phyloP scores from a whole-genome alignment of 1,139 yeast genomes.

The Suhomyces wounanorum region DNA sequence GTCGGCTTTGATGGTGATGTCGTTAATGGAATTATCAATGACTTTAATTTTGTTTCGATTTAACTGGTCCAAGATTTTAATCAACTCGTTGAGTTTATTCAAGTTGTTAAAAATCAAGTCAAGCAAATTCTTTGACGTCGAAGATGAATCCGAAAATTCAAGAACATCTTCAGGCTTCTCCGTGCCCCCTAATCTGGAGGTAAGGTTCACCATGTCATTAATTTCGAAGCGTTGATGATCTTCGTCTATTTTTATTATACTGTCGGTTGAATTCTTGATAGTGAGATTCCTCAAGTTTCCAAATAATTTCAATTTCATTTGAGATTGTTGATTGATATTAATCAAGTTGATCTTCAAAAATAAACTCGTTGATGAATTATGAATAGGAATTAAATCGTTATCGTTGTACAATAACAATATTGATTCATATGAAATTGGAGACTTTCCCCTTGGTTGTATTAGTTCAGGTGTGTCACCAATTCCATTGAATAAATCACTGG shows the following conservation, averaged over 20 bases:
- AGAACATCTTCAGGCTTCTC: constrained; percentile 5
- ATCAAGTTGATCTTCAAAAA: constrained; percentile 34
- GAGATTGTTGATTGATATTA: constrained; percentile 24
- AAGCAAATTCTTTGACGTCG: constrained; percentile 20
- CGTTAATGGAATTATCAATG: constrained; percentile 30
- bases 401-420: constrained; percentile 37
- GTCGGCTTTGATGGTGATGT: constrained; percentile 34
- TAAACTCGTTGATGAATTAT: constrained; percentile 39
- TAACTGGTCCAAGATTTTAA: constrained; percentile 39
- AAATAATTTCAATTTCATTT: constrained; percentile 31
- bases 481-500: neutral
- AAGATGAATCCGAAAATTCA: constrained; percentile 4
- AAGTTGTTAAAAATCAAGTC: constrained; percentile 32
- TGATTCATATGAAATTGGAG: constrained; percentile 27
- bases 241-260: constrained; percentile 24
- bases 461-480: neutral
- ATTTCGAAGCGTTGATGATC: constrained; percentile 32
- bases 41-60: constrained; percentile 31
- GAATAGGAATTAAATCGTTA: constrained; percentile 36
- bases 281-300: constrained; percentile 35
- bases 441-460: neutral
- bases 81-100: constrained; percentile 34
- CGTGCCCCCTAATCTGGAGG: constrained; percentile 21
- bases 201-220: constrained; percentile 29
- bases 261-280: constrained; percentile 20